Evolutionary conservation across 2,329 filamentous ascomycete genomes (phyloP).

Genomic region (Phialophora verrucosa): DNA sequence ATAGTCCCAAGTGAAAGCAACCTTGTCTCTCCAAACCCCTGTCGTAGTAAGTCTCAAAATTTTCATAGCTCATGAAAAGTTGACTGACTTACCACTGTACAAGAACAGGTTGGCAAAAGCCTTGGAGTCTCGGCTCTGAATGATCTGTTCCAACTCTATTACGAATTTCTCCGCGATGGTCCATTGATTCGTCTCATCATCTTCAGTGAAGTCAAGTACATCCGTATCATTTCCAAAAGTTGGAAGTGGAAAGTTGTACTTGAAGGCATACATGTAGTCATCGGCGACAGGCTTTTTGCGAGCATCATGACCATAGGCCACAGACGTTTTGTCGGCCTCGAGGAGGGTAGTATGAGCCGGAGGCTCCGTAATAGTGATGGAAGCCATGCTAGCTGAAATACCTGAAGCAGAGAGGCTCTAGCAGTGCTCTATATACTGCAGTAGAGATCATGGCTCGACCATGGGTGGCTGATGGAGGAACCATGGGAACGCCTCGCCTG

Average conservation of each 20-base stretch:
- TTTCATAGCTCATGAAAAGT: not conserved
- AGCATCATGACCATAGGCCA: constrained; percentile 19
- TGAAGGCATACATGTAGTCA: constrained; percentile 25
- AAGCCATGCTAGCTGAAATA: constrained; percentile 15
- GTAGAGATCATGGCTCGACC: not conserved
- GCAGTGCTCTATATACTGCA: constrained; percentile 22
- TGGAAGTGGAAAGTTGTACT: constrained; percentile 24
- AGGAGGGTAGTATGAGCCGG: constrained; percentile 12
- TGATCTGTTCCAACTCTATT: constrained; percentile 16
- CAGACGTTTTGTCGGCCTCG: constrained; percentile 20
- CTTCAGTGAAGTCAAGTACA: constrained; percentile 21
- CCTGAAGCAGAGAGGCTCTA: constrained; percentile 11
- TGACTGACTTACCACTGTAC: constrained; percentile 10
- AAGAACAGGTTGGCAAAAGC: constrained; percentile 20
- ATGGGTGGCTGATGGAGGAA: not conserved
- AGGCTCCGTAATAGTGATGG: constrained; percentile 21
- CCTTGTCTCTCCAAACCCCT: constrained; percentile 23
- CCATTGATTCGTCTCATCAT: constrained; percentile 6
- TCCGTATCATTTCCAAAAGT: constrained; percentile 4
- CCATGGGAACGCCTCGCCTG: not conserved
- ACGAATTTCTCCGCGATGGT: constrained; percentile 9
- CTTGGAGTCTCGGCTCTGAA: constrained; percentile 21
- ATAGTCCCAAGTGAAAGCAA: constrained; percentile 25
- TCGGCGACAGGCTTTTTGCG: constrained; percentile 18
- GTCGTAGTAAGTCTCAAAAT: not conserved